Evolutionary conservation across 2,329 filamentous ascomycete species (phyloP).

Genomic region (Fonsecaea multimorphosa): DNA sequence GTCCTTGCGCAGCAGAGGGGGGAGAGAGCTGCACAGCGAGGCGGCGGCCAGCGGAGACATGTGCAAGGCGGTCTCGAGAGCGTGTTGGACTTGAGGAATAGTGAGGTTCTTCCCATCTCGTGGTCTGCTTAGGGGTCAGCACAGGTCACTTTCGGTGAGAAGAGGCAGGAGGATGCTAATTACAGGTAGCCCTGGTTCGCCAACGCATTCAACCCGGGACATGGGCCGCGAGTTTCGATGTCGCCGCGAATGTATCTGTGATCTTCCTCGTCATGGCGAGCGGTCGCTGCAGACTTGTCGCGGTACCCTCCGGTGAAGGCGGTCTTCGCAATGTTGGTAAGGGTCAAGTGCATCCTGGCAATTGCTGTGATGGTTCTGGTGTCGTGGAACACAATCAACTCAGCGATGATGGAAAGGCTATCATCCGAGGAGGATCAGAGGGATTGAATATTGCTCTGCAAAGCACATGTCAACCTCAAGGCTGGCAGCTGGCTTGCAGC

Average conservation of each 20-base stretch:
- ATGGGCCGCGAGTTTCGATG: conserved; percentile 49
- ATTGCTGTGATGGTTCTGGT: background rate
- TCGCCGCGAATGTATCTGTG: conserved; percentile 31
- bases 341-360: conserved; percentile 19
- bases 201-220: conserved; percentile 52
- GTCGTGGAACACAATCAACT: background rate
- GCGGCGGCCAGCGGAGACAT: conserved; percentile 39
- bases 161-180: conserved; percentile 18
- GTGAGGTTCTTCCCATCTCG: conserved; percentile 46
- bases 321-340: conserved; percentile 24
- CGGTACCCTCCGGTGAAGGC: conserved; percentile 22
- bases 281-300: conserved; percentile 14
- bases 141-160: background rate
- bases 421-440: background rate
- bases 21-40: conserved; percentile 37
- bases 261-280: conserved; percentile 31
- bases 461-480: background rate
- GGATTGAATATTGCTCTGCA: background rate
- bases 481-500: background rate
- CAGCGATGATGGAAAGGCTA: background rate
- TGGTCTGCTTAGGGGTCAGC: conserved; percentile 35
- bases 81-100: conserved; percentile 42
- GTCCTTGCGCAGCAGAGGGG: conserved; percentile 39
- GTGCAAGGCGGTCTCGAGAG: conserved; percentile 40
- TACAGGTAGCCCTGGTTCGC: conserved; percentile 52